Evolutionary conservation across 2,329 filamentous ascomycete genomes (phyloP), one percentile per base, ranked within the genome.

Genomic region (Alternaria gaisen): DNA sequence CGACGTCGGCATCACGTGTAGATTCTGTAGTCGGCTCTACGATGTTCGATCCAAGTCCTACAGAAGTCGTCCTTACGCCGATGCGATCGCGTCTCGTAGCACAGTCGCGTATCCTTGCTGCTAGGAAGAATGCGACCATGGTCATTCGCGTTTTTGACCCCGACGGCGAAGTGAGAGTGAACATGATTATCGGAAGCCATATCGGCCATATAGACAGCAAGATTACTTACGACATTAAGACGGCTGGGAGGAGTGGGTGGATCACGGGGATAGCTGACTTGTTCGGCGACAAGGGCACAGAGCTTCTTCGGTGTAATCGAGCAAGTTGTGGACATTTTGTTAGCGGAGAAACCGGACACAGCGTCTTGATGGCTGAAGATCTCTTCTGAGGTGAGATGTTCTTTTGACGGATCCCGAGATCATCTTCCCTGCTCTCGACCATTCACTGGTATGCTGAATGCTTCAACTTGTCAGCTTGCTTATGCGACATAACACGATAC

Each of bases 21-120:
- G 72, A 74, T 43, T 73, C 69, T 8, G 69, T 65, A 6, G 63
- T 69, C 5, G 63, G 56, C 18, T 58, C 64, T 20, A 57, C 66
- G 14, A 48, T 57, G 16, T 64, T 62, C 6, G 51, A 60, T 4
- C 40, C 12, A 14, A 59, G 14, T 30, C 63, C 42, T n/a, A 36
- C 57, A 2, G 42, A 42, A 2, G 38, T 70, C 24, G 62, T 69
- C 10, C 67, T 79, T 2, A 70, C 74, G 2, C 70, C 79, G 9
- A 83, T 89, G 1, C 86, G 76, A n/a, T 84, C 90, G 1, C 87
- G 90, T 0, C 80, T 88, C 7, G 85, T 87, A 16, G 91, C 91
- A 0, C 90, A 93, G 73, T 78, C 83, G 0, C 84, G 90, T 1
- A 83, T 92, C 22, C 86, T 91, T 38, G 82, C 83, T 20, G 87